Percentiles rank a stretch among this genome's conserved stretches.
phyloP scores from a whole-genome alignment of 495 filamentous ascomycete species.

The Xylaria castorea region DNA sequence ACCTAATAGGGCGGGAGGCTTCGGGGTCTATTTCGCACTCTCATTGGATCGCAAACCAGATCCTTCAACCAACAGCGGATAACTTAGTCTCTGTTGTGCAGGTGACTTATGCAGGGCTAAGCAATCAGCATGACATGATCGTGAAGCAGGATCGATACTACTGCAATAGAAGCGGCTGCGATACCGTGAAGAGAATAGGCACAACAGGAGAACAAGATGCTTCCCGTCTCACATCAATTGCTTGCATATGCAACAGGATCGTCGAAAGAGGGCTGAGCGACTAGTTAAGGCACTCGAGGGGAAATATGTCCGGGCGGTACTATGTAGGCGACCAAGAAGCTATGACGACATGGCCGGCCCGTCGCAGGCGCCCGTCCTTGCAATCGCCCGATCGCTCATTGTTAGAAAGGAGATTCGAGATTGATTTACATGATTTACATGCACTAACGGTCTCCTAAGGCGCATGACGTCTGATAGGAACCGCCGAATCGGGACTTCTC shows the following conservation, averaged over 20 bases:
- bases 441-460: slow-evolving; percentile 9
- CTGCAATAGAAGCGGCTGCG: slow-evolving; percentile 2
- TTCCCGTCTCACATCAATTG: slow-evolving; percentile 27
- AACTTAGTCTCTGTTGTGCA: slow-evolving; percentile 25
- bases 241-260: slow-evolving; percentile 25
- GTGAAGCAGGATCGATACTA: slow-evolving; percentile 18
- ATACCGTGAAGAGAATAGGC: slow-evolving; percentile 20
- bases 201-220: slow-evolving; percentile 1
- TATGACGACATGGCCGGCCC: slow-evolving; percentile 24
- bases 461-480: slow-evolving; percentile 21
- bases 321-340: background rate
- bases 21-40: slow-evolving; percentile 16
- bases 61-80: slow-evolving; percentile 11
- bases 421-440: background rate
- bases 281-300: background rate
- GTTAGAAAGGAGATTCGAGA: background rate
- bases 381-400: slow-evolving; percentile 1
- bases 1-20: slow-evolving; percentile 1
- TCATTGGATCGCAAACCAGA: slow-evolving; percentile 19
- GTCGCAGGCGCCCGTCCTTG: background rate
- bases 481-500: slow-evolving; percentile 4
- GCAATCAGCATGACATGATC: slow-evolving; percentile 22
- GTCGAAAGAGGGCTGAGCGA: slow-evolving; percentile 9
- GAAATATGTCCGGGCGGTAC: slow-evolving; percentile 6
- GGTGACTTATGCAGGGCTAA: slow-evolving; percentile 26